These are phyloP conservation scores for Omphalea diandra DNA, from an alignment of 441 rosid species.

Conservation along the genomic window DNA sequence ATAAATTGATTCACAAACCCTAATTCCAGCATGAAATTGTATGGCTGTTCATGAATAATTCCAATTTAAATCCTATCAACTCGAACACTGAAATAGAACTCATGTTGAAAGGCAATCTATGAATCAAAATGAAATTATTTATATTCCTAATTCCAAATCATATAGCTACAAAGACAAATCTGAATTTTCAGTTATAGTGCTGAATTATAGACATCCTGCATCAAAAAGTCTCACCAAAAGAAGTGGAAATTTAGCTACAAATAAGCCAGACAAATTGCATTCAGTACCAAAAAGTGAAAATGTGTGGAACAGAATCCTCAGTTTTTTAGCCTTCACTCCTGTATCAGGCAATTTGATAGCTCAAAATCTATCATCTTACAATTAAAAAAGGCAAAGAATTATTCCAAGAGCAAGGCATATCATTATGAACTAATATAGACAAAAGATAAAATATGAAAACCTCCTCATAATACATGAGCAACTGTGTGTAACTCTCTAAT, in stretches of 20 bases:
- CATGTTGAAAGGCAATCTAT: too few relatives aligned
- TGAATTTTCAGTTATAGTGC: neutral
- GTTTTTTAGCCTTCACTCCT: neutral
- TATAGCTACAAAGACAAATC: too few relatives aligned
- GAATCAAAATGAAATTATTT: too few relatives aligned
- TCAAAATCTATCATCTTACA: neutral
- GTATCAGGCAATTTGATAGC: neutral
- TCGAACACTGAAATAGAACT: too few relatives aligned
- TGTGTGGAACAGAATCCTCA: neutral
- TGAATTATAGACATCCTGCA: neutral
- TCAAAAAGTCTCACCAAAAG: neutral
- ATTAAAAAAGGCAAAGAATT: neutral
- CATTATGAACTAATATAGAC: neutral
- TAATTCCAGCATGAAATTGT: too few relatives aligned
- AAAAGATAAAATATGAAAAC: neutral
- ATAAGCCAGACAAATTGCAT: neutral
- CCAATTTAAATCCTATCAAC: too few relatives aligned
- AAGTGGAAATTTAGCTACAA: neutral
- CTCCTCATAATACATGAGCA: neutral
- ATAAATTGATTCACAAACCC: neutral
- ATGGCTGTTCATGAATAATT: too few relatives aligned
- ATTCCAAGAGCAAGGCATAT: neutral
- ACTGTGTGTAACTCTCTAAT: neutral
- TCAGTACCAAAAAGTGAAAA: neutral
- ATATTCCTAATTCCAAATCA: neutral